These are phyloP conservation scores for barrel medic (Medicago truncatula) DNA, from an alignment of 306 rosid species.

Conservation along the genomic window DNA sequence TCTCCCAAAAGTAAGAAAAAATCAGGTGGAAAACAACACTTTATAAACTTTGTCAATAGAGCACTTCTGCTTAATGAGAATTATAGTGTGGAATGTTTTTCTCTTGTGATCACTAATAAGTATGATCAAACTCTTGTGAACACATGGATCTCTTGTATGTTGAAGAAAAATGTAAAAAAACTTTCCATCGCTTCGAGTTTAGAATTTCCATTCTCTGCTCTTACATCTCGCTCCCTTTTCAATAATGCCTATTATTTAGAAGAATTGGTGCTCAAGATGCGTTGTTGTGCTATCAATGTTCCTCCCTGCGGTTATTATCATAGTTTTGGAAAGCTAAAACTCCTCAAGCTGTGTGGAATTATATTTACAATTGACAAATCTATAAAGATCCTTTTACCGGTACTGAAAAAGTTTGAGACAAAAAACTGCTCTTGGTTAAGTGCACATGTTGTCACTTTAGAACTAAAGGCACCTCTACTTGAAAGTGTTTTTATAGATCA, in stretches of 20 bases:
- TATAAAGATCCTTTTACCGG: neutral
- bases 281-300: neutral
- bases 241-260: neutral
- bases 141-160: constrained; percentile 24
- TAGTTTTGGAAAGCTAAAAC: neutral
- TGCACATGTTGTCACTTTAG: neutral
- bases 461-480: neutral
- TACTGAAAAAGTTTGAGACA: neutral
- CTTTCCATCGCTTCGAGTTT: neutral
- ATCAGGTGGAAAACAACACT: neutral
- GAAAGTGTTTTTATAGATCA: neutral
- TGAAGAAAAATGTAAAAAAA: neutral
- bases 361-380: neutral
- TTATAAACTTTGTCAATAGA: neutral
- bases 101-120: neutral
- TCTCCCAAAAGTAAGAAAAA: neutral
- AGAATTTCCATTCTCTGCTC: neutral
- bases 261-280: constrained; percentile 13
- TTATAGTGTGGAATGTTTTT: neutral
- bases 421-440: neutral
- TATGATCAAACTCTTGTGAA: neutral
- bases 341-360: neutral
- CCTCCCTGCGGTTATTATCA: neutral
- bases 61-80: neutral
- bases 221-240: neutral